phyloP scores from a whole-genome alignment of 2,329 filamentous ascomycete genomes.

The Truncatella angustata region DNA sequence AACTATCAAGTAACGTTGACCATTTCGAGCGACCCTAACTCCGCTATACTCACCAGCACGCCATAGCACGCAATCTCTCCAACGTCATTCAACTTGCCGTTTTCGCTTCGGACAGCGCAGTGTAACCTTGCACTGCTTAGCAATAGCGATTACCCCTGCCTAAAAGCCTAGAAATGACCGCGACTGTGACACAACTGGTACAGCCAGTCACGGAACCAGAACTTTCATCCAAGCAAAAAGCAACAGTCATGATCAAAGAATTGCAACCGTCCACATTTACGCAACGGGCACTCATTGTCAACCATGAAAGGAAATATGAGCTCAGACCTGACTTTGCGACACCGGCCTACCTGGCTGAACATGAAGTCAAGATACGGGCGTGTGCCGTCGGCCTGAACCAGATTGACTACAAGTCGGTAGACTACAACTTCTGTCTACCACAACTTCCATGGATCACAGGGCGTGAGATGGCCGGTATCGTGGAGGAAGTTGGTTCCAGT shows the following conservation, averaged over 20 bases:
- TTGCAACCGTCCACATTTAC: conserved; percentile 3
- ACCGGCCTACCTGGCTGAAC: conserved; percentile 1
- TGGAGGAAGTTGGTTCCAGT: conserved; percentile 64
- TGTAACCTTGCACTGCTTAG: too few species aligned
- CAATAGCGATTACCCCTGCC: background rate
- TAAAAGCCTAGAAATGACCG: background rate
- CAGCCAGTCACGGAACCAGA: background rate
- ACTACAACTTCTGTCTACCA: conserved; percentile 9
- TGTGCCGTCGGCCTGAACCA: conserved; percentile 9
- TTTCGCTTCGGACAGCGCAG: background rate
- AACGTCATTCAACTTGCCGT: too few species aligned
- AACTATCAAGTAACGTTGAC: too few species aligned
- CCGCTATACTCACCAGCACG: too few species aligned
- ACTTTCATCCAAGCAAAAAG: background rate
- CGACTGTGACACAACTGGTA: background rate
- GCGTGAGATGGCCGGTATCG: conserved; percentile 81
- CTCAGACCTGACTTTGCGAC: background rate
- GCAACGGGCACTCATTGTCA: conserved; percentile 3
- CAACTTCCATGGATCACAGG: conserved; percentile 54
- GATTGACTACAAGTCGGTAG: conserved; percentile 9
- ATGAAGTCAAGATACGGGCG: conserved; percentile 8
- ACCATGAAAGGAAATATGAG: conserved; percentile 6
- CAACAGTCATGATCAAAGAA: background rate
- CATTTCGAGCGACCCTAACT: too few species aligned
- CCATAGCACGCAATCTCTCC: too few species aligned